Base-by-base conservation (phyloP, 164 flowering plant genomes). In the Annona cherimola region DNA sequence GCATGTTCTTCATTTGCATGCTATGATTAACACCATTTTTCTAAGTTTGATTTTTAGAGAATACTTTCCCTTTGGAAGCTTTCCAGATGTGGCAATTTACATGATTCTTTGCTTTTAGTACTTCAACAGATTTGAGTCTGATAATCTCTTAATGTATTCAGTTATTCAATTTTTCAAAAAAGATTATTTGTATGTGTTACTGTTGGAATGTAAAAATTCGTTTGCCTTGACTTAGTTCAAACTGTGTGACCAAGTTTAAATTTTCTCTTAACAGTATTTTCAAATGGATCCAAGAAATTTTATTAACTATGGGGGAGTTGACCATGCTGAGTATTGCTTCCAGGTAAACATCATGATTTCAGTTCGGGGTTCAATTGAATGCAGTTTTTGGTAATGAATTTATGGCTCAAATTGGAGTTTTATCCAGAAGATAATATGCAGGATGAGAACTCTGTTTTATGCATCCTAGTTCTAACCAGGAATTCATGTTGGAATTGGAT, bases 311-410 rank as follows among this genome's bases (percentile, higher is more conserved):
- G 97, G 96, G 9, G 97, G 94, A 69, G 80, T 91, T 77, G 89
- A 86, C 1, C 98, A 94, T 77, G 90, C 86, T 50, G 85, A 79
- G 66, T 94, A 94, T 76, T 94, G 98, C 78, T 90, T 94, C 78
- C 90, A 94, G 97, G 97, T 94, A 84, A 18, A 63, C 9, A 9
- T 62, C 12, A 35, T 41, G 42, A 68, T 62, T 16, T 50, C 16
- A 50, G 14, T 50, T 50, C 5, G 35, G 35, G 35, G 35, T 26
- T 26, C 35, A 26, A 26, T 26, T 26, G 35, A 26, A 26, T 26
- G 35, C 35, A 26, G 35, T 26, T 26, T 26, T 26, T 26, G 35
- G 35, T 26, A 26, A 26, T 26, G 35, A 26, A 0, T 26, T 26
- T 26, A 26, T 26, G 35, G 0, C 35, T 26, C 35, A 26, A 26